These are phyloP conservation scores for Cornus kousa DNA, from an alignment of 148 eudicot genomes.

Conservation along the genomic window DNA sequence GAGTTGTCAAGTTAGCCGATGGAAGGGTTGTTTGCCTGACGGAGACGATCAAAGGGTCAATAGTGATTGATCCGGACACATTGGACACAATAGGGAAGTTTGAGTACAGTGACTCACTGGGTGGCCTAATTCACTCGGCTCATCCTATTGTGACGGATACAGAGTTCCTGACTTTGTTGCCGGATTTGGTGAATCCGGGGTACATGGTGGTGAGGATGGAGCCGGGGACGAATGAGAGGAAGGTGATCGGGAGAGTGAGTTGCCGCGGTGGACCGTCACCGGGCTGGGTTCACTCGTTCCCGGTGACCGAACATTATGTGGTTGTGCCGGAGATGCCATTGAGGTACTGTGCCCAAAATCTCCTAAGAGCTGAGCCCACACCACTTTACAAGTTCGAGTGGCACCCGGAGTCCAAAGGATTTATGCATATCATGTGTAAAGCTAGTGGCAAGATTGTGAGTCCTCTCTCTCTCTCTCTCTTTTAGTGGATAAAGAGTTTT, in stretches of 20 bases:
- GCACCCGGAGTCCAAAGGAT: constrained; percentile 86
- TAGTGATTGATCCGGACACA: constrained; percentile 68
- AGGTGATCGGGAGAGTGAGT: constrained; percentile 68
- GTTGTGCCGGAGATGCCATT: constrained; percentile 96
- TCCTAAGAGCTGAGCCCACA: constrained; percentile 84
- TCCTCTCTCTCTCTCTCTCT: constrained; percentile 10
- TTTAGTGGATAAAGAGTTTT: no score
- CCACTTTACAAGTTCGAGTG: constrained; percentile 92
- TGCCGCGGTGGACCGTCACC: constrained; percentile 87
- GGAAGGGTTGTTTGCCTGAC: constrained; percentile 92
- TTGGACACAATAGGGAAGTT: constrained; percentile 80
- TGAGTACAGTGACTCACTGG: constrained; percentile 64
- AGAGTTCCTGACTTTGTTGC: constrained; percentile 71
- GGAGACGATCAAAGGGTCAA: constrained; percentile 91
- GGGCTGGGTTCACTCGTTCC: constrained; percentile 98
- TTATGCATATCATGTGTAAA: constrained; percentile 89
- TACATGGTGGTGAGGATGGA: constrained; percentile 82
- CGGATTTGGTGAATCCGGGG: constrained; percentile 85
- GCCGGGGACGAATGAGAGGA: constrained; percentile 73
- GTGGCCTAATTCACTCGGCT: constrained; percentile 87
- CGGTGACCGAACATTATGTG: constrained; percentile 85
- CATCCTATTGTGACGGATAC: constrained; percentile 84
- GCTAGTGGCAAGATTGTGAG: constrained; percentile 82
- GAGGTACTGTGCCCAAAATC: constrained; percentile 76
- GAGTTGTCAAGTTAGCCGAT: constrained; percentile 74